Percentiles rank a stretch among this genome's conserved stretches.
Evolutionary conservation across 257 asterid species (phyloP).

Genomic region (Buddleja alternifolia): DNA sequence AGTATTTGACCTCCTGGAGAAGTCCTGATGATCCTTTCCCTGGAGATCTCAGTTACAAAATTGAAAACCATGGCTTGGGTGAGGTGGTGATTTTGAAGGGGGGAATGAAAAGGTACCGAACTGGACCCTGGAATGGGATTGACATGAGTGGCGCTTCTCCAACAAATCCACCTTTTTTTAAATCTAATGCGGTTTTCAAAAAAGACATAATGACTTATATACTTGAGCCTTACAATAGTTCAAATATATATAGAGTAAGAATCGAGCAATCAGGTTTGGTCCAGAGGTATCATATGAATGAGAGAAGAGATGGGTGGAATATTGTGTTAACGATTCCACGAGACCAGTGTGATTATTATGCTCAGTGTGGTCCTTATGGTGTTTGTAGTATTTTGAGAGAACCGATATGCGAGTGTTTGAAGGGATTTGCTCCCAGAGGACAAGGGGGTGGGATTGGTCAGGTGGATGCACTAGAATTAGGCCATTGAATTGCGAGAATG

Average conservation of each 20-base stretch:
- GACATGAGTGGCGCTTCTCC: slow-evolving; percentile 27
- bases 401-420: slow-evolving; percentile 32
- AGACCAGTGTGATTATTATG: slow-evolving; percentile 31
- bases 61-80: slow-evolving; percentile 31
- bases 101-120: not conserved
- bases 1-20: slow-evolving; percentile 43
- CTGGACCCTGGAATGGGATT: slow-evolving; percentile 45
- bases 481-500: slow-evolving; percentile 22
- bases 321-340: not conserved
- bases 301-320: slow-evolving; percentile 30
- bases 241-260: slow-evolving; percentile 1
- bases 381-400: slow-evolving; percentile 24
- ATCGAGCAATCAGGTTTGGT: slow-evolving; percentile 21
- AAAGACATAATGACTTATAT: slow-evolving; percentile 23
- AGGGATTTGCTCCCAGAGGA: slow-evolving; percentile 26
- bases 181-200: not conserved
- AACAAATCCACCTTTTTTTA: not conserved
- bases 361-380: slow-evolving; percentile 40
- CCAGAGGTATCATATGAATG: slow-evolving; percentile 21
- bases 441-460: slow-evolving; percentile 39
- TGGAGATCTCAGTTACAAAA: slow-evolving; percentile 28
- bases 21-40: slow-evolving; percentile 41
- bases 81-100: slow-evolving; percentile 25
- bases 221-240: not conserved
- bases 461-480: slow-evolving; percentile 32